Conservation (phyloP, 345 rosid genomes). For the Xanthoceras sorbifolium region DNA sequence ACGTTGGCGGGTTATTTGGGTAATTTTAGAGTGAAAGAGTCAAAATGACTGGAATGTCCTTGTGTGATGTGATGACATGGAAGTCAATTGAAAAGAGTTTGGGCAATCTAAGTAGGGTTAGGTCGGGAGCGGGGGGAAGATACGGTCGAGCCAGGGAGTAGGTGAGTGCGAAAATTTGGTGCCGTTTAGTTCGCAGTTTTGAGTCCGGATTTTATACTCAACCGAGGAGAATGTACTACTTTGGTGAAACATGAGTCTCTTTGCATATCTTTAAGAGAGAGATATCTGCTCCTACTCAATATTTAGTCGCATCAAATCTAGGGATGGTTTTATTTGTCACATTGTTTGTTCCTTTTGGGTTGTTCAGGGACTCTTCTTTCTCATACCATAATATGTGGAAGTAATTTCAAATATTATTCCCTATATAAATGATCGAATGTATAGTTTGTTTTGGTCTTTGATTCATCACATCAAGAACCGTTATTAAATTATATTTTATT, state of each 20-base stretch:
- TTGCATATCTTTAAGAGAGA: neutral
- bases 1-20: neutral
- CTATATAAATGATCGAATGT: too few species aligned
- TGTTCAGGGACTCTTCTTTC: too few species aligned
- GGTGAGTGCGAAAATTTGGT: conserved; percentile 19
- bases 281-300: neutral
- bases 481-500: too few species aligned
- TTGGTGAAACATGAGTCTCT: conserved; percentile 16
- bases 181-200: neutral
- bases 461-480: too few species aligned
- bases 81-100: too few species aligned
- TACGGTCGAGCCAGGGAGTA: neutral
- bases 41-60: neutral
- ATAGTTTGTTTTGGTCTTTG: too few species aligned
- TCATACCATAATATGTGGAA: too few species aligned
- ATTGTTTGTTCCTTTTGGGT: neutral
- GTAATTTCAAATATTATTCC: too few species aligned
- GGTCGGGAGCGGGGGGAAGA: neutral
- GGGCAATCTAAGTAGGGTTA: neutral
- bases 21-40: neutral
- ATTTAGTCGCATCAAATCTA: neutral
- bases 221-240: conserved; percentile 26
- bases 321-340: neutral
- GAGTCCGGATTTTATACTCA: conserved; percentile 2
- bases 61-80: neutral